Evolutionary conservation across 129 eudicot genomes (phyloP).

Genomic region (sunflower (Helianthus annuus)): HanXRQr2.0-SUNRISE NC_035433.2:113597677-113598176

Average conservation of each 20-base stretch:
- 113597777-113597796: constrained; percentile 60
- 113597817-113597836: constrained; percentile 53
- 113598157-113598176: constrained; percentile 85
- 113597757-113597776: constrained; percentile 93
- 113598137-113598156: constrained; percentile 77
- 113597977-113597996: constrained; percentile 71
- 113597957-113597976: constrained; percentile 56
- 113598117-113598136: constrained; percentile 98
- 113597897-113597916: constrained; percentile 75
- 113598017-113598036: constrained; percentile 73
- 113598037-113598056: constrained; percentile 97
- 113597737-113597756: constrained; percentile 97
- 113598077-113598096: constrained; percentile 93
- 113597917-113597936: constrained; percentile 64
- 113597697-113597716: constrained; percentile 90
- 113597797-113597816: constrained; percentile 50
- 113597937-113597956: constrained; percentile 43
- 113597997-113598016: constrained; percentile 74
- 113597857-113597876: constrained; percentile 82
- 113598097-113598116: constrained; percentile 81
- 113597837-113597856: constrained; percentile 76
- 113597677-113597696: constrained; percentile 65
- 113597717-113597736: constrained; percentile 95
- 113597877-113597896: constrained; percentile 92
- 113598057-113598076: constrained; percentile 92